These are phyloP conservation scores for Trypanosoma conorhini DNA, from an alignment of 208 protist genomes.

Conservation along the genomic window DNA sequence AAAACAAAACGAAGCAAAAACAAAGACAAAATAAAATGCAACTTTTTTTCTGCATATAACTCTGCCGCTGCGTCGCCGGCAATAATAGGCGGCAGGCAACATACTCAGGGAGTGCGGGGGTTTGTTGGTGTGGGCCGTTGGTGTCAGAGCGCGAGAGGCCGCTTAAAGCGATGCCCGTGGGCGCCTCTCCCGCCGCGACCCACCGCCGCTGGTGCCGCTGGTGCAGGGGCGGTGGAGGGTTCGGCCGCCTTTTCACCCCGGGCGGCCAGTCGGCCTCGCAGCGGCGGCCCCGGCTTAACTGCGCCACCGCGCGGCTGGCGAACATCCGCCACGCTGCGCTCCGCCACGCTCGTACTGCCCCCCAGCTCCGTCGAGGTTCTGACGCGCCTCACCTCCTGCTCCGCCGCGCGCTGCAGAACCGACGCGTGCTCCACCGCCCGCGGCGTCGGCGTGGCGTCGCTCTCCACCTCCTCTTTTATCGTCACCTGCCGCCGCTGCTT, in stretches of 20 bases:
- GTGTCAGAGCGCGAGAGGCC: constrained; percentile 8
- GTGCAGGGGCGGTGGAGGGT: neutral
- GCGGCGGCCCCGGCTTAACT: neutral
- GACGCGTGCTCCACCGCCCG: constrained; percentile 2
- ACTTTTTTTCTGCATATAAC: neutral
- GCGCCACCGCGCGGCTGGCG: neutral
- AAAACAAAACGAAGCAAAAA: neutral
- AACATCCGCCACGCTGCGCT: neutral
- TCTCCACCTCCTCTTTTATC: neutral
- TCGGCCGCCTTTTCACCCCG: neutral
- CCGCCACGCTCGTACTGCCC: neutral
- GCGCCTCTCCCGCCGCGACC: neutral
- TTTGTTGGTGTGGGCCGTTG: neutral
- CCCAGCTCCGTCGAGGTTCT: neutral
- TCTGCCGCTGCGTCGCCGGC: neutral
- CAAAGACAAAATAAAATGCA: neutral
- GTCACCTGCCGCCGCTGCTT: neutral
- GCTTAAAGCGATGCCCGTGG: constrained; percentile 15
- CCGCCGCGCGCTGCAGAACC: constrained; percentile 21
- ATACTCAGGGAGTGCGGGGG: neutral
- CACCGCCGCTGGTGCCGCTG: constrained; percentile 9
- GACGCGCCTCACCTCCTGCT: constrained; percentile 11
- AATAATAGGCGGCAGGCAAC: constrained; percentile 17
- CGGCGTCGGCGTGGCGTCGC: neutral
- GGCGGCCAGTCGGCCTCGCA: neutral